Percentiles rank a stretch among this genome's conserved stretches.
phyloP scores from a whole-genome alignment of 345 rosid genomes.

The Gynandropsis gynandra region DNA sequence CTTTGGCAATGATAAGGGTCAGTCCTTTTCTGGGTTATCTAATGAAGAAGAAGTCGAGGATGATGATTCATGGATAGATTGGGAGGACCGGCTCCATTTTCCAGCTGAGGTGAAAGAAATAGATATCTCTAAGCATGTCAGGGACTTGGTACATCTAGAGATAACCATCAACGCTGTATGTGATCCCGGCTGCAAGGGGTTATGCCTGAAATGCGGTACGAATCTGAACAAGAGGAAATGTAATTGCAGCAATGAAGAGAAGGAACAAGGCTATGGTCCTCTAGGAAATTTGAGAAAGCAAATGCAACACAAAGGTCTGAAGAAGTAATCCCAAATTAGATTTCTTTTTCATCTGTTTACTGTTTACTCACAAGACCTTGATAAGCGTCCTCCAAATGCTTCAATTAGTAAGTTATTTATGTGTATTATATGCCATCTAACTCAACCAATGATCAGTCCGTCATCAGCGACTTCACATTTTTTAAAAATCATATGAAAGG shows the following conservation, averaged over 20 bases:
- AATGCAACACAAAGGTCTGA: constrained; percentile 42
- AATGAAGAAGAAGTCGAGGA: constrained; percentile 28
- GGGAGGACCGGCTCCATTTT: constrained; percentile 76
- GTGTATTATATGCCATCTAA: no score
- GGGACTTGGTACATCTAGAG: constrained; percentile 80
- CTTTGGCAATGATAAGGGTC: constrained; percentile 31
- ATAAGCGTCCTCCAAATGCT: no score
- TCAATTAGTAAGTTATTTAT: no score
- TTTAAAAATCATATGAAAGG: no score
- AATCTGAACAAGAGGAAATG: constrained; percentile 61
- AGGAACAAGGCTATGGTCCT: constrained; percentile 52
- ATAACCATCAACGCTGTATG: constrained; percentile 60
- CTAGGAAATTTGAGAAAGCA: constrained; percentile 56
- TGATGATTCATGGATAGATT: constrained; percentile 57
- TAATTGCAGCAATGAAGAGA: constrained; percentile 41
- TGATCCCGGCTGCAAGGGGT: constrained; percentile 64
- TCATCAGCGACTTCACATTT: no score
- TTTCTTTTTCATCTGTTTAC: constrained; percentile 9
- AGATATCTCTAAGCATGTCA: constrained; percentile 74
- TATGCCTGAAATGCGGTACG: constrained; percentile 72
- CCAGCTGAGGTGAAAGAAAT: constrained; percentile 58
- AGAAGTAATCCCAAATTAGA: constrained; percentile 10
- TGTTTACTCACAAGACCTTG: background rate
- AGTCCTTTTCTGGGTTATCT: constrained; percentile 19
- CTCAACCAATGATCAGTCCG: no score